Conservation (phyloP, 352 stramenopile species). For the Peronosclerospora sorghi region DNA sequence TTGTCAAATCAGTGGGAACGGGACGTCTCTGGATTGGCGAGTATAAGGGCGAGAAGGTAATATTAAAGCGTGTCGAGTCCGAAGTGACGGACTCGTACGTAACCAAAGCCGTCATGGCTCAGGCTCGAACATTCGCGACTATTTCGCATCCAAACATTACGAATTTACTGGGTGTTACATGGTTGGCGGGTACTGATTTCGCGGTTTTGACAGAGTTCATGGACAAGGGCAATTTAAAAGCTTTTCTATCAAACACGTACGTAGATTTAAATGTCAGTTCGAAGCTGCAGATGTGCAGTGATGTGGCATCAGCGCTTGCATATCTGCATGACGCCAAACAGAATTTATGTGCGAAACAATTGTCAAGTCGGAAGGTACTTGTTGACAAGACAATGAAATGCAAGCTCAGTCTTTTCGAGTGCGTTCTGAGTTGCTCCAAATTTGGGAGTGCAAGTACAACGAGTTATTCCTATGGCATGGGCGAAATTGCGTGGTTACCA, state of each 20-base stretch:
- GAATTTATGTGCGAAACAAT: constrained; percentile 32
- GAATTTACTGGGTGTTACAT: constrained; percentile 50
- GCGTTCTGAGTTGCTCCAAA: constrained; percentile 29
- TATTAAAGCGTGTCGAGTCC: constrained; percentile 64
- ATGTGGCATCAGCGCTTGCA: constrained; percentile 44
- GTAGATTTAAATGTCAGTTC: constrained; percentile 38
- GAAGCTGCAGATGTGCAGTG: constrained; percentile 57
- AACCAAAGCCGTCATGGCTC: constrained; percentile 52
- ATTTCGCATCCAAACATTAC: constrained; percentile 61
- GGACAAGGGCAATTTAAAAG: constrained; percentile 54
- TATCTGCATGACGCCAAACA: constrained; percentile 49
- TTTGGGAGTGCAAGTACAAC: constrained; percentile 9
- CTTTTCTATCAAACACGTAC: constrained; percentile 42
- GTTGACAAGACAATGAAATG: constrained; percentile 32
- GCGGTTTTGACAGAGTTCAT: constrained; percentile 64
- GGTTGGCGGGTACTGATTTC: constrained; percentile 68
- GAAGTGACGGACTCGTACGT: constrained; percentile 44
- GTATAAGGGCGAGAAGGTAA: constrained; percentile 40
- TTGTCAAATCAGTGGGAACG: constrained; percentile 42
- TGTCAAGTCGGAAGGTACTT: constrained; percentile 51
- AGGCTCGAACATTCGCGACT: constrained; percentile 33
- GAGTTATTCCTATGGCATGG: constrained; percentile 30
- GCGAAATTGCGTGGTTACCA: constrained; percentile 37
- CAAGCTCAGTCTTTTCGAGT: constrained; percentile 57
- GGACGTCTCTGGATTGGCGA: constrained; percentile 48